A percentile compares a stretch with the other conserved stretches of the same genome.
Conservation (phyloP, 2,329 filamentous ascomycete species). For the Aspergillus costaricaensis region DNA sequence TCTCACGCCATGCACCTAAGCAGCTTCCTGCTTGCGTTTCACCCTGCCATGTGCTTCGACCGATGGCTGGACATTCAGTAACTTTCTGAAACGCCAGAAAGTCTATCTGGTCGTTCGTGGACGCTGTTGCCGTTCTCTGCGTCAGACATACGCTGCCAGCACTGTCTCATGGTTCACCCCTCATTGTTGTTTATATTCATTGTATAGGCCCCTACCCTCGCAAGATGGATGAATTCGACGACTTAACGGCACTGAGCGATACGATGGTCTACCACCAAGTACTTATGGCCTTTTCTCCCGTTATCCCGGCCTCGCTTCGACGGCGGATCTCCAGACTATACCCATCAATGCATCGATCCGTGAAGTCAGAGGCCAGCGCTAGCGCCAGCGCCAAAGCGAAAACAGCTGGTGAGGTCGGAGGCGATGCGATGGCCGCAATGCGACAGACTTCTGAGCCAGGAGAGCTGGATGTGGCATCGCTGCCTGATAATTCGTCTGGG, state of each 20-base stretch:
- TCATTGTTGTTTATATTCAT: neutral
- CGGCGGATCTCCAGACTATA: constrained; percentile 30
- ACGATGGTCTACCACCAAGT: constrained; percentile 24
- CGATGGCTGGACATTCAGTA: neutral
- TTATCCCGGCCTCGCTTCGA: constrained; percentile 31
- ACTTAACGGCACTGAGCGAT: neutral
- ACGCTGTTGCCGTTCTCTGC: neutral
- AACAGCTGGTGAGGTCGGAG: neutral
- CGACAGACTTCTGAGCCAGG: neutral
- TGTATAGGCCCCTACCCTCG: neutral
- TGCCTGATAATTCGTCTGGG: constrained; percentile 1
- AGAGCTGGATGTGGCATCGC: neutral
- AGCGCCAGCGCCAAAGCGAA: constrained; percentile 6
- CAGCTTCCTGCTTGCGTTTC: neutral
- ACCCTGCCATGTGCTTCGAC: neutral
- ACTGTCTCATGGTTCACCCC: neutral
- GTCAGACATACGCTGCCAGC: neutral
- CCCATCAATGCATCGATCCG: constrained; percentile 16
- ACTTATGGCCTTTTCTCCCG: constrained; percentile 20
- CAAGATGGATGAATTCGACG: constrained; percentile 4
- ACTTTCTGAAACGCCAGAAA: neutral
- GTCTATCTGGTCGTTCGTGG: neutral
- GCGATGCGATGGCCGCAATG: neutral
- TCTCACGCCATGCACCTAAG: neutral
- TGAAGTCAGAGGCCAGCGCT: neutral